Conservation (phyloP, 192 early-diverging fungal genomes). For the Coemansia sp. region DNA sequence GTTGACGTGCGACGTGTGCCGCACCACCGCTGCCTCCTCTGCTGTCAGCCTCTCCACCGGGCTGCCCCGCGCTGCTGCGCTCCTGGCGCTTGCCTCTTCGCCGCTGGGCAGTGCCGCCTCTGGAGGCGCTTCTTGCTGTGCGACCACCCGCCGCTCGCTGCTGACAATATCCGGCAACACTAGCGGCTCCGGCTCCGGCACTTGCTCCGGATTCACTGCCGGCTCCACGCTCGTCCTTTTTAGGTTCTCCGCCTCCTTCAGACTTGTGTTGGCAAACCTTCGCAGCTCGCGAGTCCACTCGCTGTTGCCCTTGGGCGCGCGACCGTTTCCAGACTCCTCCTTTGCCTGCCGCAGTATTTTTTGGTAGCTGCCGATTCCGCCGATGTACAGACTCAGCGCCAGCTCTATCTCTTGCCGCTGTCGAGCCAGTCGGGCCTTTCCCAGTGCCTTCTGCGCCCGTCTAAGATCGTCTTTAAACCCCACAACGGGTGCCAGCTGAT, state of each 20-base stretch:
- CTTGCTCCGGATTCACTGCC: background rate
- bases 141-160: background rate
- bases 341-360: slow-evolving; percentile 23
- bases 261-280: slow-evolving; percentile 19
- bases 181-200: background rate
- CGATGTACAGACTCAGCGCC: slow-evolving; percentile 24
- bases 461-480: slow-evolving; percentile 13
- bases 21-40: slow-evolving; percentile 65
- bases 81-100: no score
- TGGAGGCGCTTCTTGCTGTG: background rate
- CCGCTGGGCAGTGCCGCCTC: no score
- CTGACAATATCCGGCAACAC: background rate
- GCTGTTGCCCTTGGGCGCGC: background rate
- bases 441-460: slow-evolving; percentile 20
- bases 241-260: slow-evolving; percentile 28
- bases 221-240: background rate
- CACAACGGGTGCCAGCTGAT: slow-evolving; percentile 12
- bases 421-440: slow-evolving; percentile 14
- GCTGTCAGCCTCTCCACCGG: slow-evolving; percentile 22
- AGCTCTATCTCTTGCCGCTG: slow-evolving; percentile 8
- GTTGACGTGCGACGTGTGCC: slow-evolving; percentile 70
- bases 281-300: slow-evolving; percentile 39
- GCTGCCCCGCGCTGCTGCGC: background rate
- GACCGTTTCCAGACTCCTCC: background rate
- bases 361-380: slow-evolving; percentile 36